Evolutionary conservation across 208 protist species (phyloP).

Genomic region (Tritrichomonas foetus): DNA sequence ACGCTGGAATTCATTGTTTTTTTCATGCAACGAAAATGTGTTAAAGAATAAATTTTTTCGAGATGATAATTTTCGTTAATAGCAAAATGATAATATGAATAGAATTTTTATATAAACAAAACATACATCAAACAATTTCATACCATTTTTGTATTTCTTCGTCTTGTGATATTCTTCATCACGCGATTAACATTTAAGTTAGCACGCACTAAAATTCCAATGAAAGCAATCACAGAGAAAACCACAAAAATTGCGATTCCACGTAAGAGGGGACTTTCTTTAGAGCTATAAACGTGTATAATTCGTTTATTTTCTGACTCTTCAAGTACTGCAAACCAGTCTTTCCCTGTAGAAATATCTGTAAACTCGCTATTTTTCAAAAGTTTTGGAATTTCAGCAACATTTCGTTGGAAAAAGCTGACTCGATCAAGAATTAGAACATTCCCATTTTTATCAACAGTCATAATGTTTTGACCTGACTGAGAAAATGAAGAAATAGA

Average conservation of each 20-base stretch:
- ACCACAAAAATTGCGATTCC: background rate
- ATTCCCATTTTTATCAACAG: background rate
- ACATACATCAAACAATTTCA: too few relatives aligned
- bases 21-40: too few relatives aligned
- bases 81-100: too few relatives aligned
- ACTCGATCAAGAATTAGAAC: background rate
- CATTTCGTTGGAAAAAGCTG: too few relatives aligned
- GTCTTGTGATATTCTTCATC: background rate
- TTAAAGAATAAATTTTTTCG: too few relatives aligned
- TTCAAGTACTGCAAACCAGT: constrained; percentile 2
- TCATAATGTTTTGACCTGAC: background rate
- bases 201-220: background rate
- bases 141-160: background rate
- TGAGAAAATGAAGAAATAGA: background rate
- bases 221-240: background rate
- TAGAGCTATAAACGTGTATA: background rate
- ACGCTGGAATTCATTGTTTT: too few relatives aligned
- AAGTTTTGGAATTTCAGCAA: background rate
- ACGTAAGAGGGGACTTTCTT: background rate
- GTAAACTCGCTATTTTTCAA: background rate
- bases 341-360: background rate
- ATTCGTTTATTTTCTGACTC: background rate
- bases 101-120: too few relatives aligned
- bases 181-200: background rate
- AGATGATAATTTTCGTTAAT: too few relatives aligned